Evolutionary conservation across 1,139 yeast species (phyloP), one percentile per base, ranked within the genome.

Genomic region (Kurtzmaniella natalensis): DNA sequence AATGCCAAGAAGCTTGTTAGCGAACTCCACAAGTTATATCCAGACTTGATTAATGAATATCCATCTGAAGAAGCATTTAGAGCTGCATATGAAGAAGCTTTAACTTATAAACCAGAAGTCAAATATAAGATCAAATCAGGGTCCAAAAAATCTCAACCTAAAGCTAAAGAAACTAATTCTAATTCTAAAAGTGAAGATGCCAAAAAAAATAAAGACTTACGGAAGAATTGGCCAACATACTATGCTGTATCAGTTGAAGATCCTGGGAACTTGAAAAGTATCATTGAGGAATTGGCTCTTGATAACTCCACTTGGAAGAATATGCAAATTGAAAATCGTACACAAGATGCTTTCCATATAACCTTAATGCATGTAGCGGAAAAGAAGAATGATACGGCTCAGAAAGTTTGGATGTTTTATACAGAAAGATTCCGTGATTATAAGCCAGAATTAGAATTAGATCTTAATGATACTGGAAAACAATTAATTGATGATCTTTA

Each of bases 261-360:
- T 11, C 31, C 35, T 23, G 24, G 25, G n/a, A 22, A 20, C 14
- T 7, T 45, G n/a, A 21, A 31, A 10, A 18, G 21, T 3, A 8
- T 28, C 10, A 23, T 48, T 7, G 39, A 52, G 1, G n/a, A 21
- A 0, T 15, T 34, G 3, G 33, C 53, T 7, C 28, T 22, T 7
- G 37, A 42, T 28, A 45, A 54, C 32, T 42, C 33, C 15, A 47
- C 42, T 33, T 82, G 67, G 64, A 27, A 36, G 7, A 19, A 35
- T 5, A 41, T 65, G 22, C 53, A 64, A 28, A 33, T 49, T 0
- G 43, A 39, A 0, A 46, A 58, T 3, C 59, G 79, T 25, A 55
- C 81, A 1, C 88, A 81, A 46, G 36, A 50, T 0, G 70, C 65
- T 25, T 83, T 87, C 47, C 98, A 92, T 52, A 76, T 89, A 1